Percentiles rank a stretch among this genome's conserved stretches.
Evolutionary conservation across 2,329 filamentous ascomycete genomes (phyloP).

Genomic region (Exophiala mesophila): DNA sequence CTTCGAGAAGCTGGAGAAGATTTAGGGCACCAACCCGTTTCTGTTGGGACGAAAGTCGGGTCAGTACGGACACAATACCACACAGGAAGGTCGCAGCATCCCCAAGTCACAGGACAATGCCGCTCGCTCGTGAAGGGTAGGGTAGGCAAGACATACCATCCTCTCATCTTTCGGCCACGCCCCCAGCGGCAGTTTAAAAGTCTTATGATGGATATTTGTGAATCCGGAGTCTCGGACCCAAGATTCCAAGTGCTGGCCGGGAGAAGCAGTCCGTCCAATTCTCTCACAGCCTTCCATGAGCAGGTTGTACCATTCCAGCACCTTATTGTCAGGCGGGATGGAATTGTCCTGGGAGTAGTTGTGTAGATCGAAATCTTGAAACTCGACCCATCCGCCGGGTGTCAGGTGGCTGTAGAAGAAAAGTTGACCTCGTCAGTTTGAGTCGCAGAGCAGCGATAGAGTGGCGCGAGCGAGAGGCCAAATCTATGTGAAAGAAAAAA

Average conservation of each 20-base stretch:
- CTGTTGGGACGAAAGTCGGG: constrained; percentile 5
- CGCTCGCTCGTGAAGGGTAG: background rate
- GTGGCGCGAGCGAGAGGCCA: no score
- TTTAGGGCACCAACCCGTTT: constrained; percentile 22
- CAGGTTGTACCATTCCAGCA: constrained; percentile 25
- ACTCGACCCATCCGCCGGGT: constrained; percentile 42
- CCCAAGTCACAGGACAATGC: background rate
- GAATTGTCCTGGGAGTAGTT: constrained; percentile 31
- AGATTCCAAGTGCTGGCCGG: constrained; percentile 37
- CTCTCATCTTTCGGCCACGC: constrained; percentile 29
- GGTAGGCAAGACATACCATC: background rate
- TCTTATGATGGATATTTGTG: constrained; percentile 22
- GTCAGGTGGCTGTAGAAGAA: constrained; percentile 40
- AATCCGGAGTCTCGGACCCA: constrained; percentile 28
- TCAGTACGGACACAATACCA: no score
- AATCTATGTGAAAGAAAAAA: no score
- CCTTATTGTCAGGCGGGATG: constrained; percentile 11
- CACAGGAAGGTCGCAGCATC: background rate
- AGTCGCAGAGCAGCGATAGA: no score
- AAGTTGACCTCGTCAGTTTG: no score
- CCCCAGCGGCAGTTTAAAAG: constrained; percentile 24
- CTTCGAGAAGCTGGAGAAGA: constrained; percentile 28
- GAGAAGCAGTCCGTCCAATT: constrained; percentile 17
- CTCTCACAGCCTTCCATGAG: constrained; percentile 24
- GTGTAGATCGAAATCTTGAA: constrained; percentile 31